Base-by-base conservation (phyloP, 352 stramenopile genomes). In the Globisporangium uncinulatum region DNA sequence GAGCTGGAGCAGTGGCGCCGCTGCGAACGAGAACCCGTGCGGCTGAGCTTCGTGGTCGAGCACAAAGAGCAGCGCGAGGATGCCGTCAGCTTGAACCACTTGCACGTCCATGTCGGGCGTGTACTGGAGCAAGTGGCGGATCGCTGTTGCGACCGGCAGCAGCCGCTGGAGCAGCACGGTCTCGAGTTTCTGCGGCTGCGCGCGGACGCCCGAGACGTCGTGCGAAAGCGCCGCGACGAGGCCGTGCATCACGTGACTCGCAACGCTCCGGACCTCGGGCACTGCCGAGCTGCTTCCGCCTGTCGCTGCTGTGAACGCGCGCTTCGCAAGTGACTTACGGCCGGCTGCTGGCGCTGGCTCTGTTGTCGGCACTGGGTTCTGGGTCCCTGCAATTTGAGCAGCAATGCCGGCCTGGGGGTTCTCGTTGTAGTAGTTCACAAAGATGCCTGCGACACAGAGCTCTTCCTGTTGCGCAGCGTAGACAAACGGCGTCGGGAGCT, bases 391-490 rank as follows among this genome's bases (percentile, higher is more conserved):
- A 59, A 94, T 90, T 57, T 92, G 83, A 14, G 85, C 74, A 6
- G 83, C 62, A 32, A 94, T 79, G 10, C 78, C 81, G 50, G 70
- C 70, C 51, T 93, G 79, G 9, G 85, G 83, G 52, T 88, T 89
- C 56, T 90, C 81, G 63, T 94, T 94, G 71, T 90, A 94, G 37
- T 87, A 94, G 61, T 94, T 94, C 19, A 94, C 85, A 67, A 92
- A 94, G 56, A 94, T 93, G 17, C 83, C 85, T 17, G 85, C 85
- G 2, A 94, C 83, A 32, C 85, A 91, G 34, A 94, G 54, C 53
- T 94, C 85, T 65, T 91, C 76, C 57, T 87, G 87, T 61, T 94
- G 85, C 17, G 85, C 85, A 17, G 71, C 62, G 56, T 90, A 94
- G 71, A 91, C 86, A 42, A 94, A 93, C 41, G 86, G 67, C 11